Base-by-base conservation (phyloP, 2,329 filamentous ascomycete species). In the Fusarium pilosicola region DNA sequence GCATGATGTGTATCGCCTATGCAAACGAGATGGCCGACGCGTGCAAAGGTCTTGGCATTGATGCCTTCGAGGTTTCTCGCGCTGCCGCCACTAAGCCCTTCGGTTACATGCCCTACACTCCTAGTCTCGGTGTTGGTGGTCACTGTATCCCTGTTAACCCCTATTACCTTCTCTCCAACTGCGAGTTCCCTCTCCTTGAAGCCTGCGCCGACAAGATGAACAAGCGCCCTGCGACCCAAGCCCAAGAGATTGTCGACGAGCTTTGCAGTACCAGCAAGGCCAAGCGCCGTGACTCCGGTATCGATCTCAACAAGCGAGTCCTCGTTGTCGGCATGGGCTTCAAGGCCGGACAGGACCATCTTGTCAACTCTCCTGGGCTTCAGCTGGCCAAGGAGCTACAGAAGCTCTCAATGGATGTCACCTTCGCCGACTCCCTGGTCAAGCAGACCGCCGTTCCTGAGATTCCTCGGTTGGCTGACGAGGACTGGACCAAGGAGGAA, bases 61-160 rank as follows among this genome's bases (percentile, higher is more conserved):
- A 88, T 48, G 83, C 85, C 1, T 86, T 83, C 45, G 87, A 89
- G 72, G 86, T 88, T 5, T 84, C 81, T 54, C 66, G 71, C 1
- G 86, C 86, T 0, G 86, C 87, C 9, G 74, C 83, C 3, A 86
- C 85, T 11, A 89, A 87, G 74, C 86, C 86, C 0, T 89, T 88
- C 65, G 87, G 87, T 5, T 89, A 87, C 67, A 82, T 86, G 70
- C 82, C 87, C 0, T 85, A 84, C 74, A 76, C 75, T 4, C 86
- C 87, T 0, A 81, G 84, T 3, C 75, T 86, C 2, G 87, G 87
- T 4, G 87, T 89, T 9, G 87, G 87, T 7, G 87, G 87, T 0
- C 87, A 88, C 77, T 89, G 87, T 68, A 89, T 89, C 63, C 87
- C 87, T 0, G 83, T 88, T 57, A 89, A 89, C 71, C 87, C 87